A percentile compares a stretch with the other conserved stretches of the same genome.
phyloP scores from a whole-genome alignment of 352 stramenopile species.

The Globisporangium recalcitrans region DNA sequence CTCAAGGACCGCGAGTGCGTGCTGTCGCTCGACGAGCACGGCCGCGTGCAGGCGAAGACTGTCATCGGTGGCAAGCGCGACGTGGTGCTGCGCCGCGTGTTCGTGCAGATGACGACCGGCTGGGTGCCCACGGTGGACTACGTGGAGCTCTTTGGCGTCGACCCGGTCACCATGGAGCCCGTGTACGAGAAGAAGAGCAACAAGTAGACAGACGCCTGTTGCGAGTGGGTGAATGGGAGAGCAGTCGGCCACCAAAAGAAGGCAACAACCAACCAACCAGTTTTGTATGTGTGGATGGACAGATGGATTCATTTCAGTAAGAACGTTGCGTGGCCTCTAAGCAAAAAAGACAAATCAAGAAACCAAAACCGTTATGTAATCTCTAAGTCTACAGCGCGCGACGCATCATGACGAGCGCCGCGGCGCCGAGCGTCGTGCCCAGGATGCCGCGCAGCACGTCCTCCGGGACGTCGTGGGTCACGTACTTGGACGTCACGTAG shows the following conservation, averaged over 20 bases:
- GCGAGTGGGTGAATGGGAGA: too few relatives aligned
- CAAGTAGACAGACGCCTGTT: conserved; percentile 44
- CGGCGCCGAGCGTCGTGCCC: conserved; percentile 57
- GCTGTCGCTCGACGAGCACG: conserved; percentile 50
- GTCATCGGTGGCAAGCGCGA: conserved; percentile 61
- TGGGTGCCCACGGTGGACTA: conserved; percentile 82
- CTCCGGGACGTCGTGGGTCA: conserved; percentile 74
- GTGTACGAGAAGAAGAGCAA: conserved; percentile 86
- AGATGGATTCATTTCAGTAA: not conserved
- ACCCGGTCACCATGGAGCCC: conserved; percentile 45
- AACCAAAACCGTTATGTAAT: not conserved
- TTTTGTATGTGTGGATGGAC: conserved; percentile 19
- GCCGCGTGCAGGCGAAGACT: conserved; percentile 55
- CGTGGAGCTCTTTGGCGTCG: conserved; percentile 76
- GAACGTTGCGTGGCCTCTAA: not conserved
- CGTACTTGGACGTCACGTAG: conserved; percentile 79
- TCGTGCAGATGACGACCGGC: conserved; percentile 78
- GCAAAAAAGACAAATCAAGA: not conserved
- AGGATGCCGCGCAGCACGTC: conserved; percentile 70
- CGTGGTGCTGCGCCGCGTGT: conserved; percentile 72
- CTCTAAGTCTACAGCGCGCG: conserved; percentile 48
- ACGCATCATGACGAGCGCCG: conserved; percentile 77
- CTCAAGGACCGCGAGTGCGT: conserved; percentile 66
- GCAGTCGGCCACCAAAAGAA: not conserved
- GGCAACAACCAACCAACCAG: not conserved